Percentiles rank a stretch among this genome's conserved stretches.
Conservation (phyloP, 2,329 filamentous ascomycete genomes). For the Trichoderma semiorbis region DNA sequence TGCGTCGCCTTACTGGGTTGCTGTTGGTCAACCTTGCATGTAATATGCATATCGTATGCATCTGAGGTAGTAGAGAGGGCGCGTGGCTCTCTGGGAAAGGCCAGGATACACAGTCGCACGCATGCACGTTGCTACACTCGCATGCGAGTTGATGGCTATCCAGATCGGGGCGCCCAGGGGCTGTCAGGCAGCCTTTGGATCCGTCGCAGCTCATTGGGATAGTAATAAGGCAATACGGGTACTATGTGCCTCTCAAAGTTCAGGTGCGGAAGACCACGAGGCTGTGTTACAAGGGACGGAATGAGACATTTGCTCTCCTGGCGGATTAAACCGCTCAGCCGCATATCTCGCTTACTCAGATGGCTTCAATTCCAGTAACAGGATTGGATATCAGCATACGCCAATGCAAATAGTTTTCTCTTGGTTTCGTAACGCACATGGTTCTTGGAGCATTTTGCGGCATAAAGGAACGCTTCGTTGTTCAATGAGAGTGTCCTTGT, state of each 20-base stretch:
- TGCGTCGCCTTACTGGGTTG: neutral
- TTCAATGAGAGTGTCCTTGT: neutral
- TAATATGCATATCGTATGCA: neutral
- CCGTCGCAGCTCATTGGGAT: neutral
- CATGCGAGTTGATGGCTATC: neutral
- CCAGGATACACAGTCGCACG: neutral
- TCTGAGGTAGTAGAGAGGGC: neutral
- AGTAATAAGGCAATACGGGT: neutral
- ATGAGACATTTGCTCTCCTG: neutral
- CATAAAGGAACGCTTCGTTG: neutral
- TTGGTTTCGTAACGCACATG: neutral
- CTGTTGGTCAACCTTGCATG: constrained; percentile 3
- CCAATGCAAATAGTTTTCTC: neutral
- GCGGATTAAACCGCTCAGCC: neutral
- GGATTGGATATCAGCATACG: neutral
- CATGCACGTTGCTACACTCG: neutral
- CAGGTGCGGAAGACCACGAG: neutral
- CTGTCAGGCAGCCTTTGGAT: neutral
- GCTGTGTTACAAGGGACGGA: neutral
- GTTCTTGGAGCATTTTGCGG: neutral
- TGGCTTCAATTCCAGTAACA: neutral
- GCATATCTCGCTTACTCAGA: neutral
- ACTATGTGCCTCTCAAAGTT: neutral
- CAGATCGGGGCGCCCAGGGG: too few relatives aligned
- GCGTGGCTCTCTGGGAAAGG: neutral